These are phyloP conservation scores for Erucastrum elatum DNA, from an alignment of 345 rosid genomes.

Conservation along the genomic window DNA sequence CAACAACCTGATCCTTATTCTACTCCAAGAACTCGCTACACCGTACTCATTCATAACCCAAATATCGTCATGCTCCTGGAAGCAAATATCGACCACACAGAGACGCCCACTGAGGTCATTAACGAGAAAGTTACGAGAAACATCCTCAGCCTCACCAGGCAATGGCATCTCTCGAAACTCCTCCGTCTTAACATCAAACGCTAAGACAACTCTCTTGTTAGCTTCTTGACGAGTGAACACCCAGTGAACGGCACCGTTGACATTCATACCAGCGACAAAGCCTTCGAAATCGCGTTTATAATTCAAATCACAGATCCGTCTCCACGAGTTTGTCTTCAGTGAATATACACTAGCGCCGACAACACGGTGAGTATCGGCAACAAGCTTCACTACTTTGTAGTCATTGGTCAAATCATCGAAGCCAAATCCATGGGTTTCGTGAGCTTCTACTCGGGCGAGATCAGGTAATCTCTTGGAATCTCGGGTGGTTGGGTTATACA, in stretches of 20 bases:
- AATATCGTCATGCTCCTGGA: conserved; percentile 38
- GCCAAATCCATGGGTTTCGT: conserved; percentile 41
- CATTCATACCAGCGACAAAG: neutral
- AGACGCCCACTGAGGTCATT: conserved; percentile 40
- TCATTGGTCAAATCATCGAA: conserved; percentile 38
- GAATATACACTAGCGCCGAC: neutral
- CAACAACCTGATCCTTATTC: neutral
- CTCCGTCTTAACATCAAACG: conserved; percentile 41
- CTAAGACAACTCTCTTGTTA: neutral
- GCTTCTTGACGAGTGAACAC: neutral
- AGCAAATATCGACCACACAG: conserved; percentile 39
- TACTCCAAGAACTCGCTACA: neutral
- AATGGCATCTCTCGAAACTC: conserved; percentile 36
- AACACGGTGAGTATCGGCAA: neutral
- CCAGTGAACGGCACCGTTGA: neutral
- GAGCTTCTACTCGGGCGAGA: neutral
- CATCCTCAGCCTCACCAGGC: conserved; percentile 38
- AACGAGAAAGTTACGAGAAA: conserved; percentile 26
- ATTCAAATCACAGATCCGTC: neutral
- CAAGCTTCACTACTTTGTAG: conserved; percentile 40
- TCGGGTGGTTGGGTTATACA: conserved; percentile 51
- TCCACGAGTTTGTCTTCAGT: no score
- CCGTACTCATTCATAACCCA: neutral
- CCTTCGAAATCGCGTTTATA: neutral
- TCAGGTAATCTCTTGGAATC: conserved; percentile 45